Base-by-base conservation (phyloP, 2,329 filamentous ascomycete species). In the Ascosphaera apis region DNA sequence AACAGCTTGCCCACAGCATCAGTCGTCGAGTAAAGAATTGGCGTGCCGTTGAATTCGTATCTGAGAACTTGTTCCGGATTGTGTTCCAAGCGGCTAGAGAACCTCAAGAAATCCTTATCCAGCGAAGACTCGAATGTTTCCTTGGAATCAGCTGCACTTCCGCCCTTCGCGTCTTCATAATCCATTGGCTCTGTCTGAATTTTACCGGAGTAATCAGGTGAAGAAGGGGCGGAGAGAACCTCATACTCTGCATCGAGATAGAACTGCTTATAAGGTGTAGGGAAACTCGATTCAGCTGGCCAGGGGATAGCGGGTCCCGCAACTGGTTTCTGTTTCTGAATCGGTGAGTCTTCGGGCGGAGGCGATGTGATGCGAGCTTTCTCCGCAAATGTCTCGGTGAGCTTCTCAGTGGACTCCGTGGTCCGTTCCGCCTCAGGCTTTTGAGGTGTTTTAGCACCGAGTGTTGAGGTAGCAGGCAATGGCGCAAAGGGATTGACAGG, bases 191-290 rank as follows among this genome's bases (percentile, higher is more conserved):
- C 58, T 52, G 40, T 49, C 34, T 61, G 62, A 25, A 65, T 55
- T 37, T 59, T 59, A 19, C 58, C 53, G 30, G 60, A 61, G 25
- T 57, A 50, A 3, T 58, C 64, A 31, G 66, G 65, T 19, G 56
- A 55, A 0, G 67, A 65, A 2, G 47, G 55, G 7, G 56, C 56
- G 44, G 72, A 80, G 17, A 95, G 67, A 3, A 77, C 79, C 55
- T 98, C 88, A 56, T 81, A 91, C 49, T 92, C 86, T 36, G 86
- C 86, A 45, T 95, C 88, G 32, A 86, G 71, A 59, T 82, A 80
- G 49, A 76, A 78, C 19, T 67, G 59, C 1, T 81, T 76, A 55
- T 84, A 95, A 0, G 82, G 62, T 1, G 62, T 41, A 0, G 81
- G 78, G 44, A 79, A 75, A 0, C 65, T 56, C 1, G 69, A 62